Conservation (phyloP, 176 grass and related monocot species). For the Aegilops umbellulata region DNA sequence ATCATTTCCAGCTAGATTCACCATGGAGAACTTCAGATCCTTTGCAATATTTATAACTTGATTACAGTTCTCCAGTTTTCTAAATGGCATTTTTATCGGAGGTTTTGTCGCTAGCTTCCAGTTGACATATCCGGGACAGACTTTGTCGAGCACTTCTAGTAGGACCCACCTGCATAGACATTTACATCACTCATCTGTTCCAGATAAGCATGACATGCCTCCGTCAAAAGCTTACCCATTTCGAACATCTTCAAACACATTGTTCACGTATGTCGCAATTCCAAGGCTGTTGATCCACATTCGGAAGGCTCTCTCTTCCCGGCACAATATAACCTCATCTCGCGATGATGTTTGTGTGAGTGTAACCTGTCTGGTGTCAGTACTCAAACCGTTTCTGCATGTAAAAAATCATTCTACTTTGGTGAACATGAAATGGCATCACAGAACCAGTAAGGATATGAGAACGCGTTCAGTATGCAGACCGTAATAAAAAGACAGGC, state of each 20-base stretch:
- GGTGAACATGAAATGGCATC: background rate
- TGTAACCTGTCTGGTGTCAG: conserved; percentile 60
- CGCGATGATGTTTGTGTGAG: conserved; percentile 44
- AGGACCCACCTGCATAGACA: conserved; percentile 84
- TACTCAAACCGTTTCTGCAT: conserved; percentile 86
- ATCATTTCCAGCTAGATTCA: conserved; percentile 97
- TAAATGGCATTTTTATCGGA: conserved; percentile 90
- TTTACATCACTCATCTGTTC: background rate
- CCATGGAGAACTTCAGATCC: conserved; percentile 75
- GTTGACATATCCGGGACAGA: conserved; percentile 78
- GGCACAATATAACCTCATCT: conserved; percentile 76
- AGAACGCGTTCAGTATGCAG: background rate
- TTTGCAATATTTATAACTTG: conserved; percentile 90
- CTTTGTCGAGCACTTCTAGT: conserved; percentile 95
- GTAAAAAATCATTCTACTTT: background rate
- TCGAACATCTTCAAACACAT: conserved; percentile 89
- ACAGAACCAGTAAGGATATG: background rate
- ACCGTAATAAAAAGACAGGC: background rate
- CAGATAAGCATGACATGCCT: background rate
- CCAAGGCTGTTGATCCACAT: conserved; percentile 99
- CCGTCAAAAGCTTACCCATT: conserved; percentile 54
- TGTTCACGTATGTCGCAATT: conserved; percentile 81
- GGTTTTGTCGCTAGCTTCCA: conserved; percentile 93
- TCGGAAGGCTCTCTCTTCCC: conserved; percentile 88
- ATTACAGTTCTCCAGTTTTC: conserved; percentile 96